phyloP scores from a whole-genome alignment of 2,329 filamentous ascomycete genomes.

The Hymenoscyphus fraxineus region DNA sequence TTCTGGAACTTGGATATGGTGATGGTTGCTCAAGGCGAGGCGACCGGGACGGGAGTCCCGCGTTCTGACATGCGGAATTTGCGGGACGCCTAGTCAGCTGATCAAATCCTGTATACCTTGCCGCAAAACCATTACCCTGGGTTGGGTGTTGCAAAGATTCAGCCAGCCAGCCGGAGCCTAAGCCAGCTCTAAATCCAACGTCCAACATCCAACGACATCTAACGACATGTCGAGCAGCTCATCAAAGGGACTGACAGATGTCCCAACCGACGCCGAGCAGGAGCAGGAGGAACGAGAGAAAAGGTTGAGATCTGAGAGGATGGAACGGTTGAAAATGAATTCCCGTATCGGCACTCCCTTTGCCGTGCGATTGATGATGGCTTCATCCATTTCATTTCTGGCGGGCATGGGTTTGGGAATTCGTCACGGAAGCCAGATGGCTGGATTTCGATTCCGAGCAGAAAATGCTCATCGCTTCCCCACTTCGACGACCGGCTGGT shows the following conservation, averaged over 20 bases:
- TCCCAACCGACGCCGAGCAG: neutral
- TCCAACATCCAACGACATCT: conserved; percentile 13
- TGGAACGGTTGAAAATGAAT: conserved; percentile 18
- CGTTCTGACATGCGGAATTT: neutral
- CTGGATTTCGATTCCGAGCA: conserved; percentile 81
- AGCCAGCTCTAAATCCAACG: conserved; percentile 18
- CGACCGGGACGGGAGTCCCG: too few species aligned
- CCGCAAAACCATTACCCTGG: neutral
- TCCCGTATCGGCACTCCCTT: conserved; percentile 59
- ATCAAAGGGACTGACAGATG: conserved; percentile 15
- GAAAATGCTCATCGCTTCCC: conserved; percentile 96
- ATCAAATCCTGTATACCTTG: neutral
- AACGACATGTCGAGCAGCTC: conserved; percentile 15
- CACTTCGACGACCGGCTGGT: conserved; percentile 80
- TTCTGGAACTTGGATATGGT: neutral
- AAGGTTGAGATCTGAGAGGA: conserved; percentile 16
- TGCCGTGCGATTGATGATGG: conserved; percentile 61
- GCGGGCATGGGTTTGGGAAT: conserved; percentile 70
- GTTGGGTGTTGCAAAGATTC: neutral
- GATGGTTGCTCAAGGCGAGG: neutral
- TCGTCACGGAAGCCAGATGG: conserved; percentile 67
- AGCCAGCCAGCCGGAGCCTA: conserved; percentile 2
- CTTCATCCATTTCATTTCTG: conserved; percentile 58
- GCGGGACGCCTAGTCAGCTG: neutral
- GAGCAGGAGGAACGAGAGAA: conserved; percentile 9